Percentiles rank a stretch among this genome's conserved stretches.
Conservation (phyloP, 2,329 filamentous ascomycete genomes). For the Phyllosticta paracitricarpa region DNA sequence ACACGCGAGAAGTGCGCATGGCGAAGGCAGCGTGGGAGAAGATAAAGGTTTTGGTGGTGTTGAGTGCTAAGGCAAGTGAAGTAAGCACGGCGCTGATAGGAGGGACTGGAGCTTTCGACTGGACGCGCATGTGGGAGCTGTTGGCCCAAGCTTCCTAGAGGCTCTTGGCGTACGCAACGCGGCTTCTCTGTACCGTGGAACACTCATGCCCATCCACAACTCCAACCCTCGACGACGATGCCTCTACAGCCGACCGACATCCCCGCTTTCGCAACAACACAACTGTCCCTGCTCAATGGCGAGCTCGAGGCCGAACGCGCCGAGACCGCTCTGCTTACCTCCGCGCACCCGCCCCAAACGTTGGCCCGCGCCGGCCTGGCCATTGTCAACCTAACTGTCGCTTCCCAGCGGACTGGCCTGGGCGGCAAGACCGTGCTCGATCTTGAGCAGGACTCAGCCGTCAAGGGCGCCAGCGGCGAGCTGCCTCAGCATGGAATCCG, state of each 20-base stretch:
- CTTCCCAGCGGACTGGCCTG: constrained; percentile 73
- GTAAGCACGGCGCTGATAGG: neutral
- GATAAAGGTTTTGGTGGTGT: neutral
- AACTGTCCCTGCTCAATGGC: constrained; percentile 57
- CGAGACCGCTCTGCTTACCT: constrained; percentile 58
- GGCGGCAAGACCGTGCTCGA: constrained; percentile 88
- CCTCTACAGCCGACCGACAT: constrained; percentile 24
- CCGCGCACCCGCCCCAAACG: constrained; percentile 55
- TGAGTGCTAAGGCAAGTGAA: neutral
- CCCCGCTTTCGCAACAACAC: constrained; percentile 57
- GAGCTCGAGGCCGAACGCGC: constrained; percentile 65
- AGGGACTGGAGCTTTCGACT: neutral
- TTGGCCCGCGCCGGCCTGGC: constrained; percentile 72
- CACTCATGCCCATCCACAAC: neutral
- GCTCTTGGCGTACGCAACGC: neutral
- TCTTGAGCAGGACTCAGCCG: constrained; percentile 62
- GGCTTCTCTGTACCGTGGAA: neutral
- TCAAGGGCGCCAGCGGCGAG: constrained; percentile 41
- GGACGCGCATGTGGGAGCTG: neutral
- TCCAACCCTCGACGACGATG: neutral
- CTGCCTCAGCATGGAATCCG: constrained; percentile 68
- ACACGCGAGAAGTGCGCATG: constrained; percentile 30
- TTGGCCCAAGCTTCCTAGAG: neutral
- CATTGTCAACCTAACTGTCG: constrained; percentile 63
- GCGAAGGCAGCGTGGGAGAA: neutral